Evolutionary conservation across 345 rosid species (phyloP), one percentile per base, ranked within the genome.

Genomic region (Acer campestre): DNA sequence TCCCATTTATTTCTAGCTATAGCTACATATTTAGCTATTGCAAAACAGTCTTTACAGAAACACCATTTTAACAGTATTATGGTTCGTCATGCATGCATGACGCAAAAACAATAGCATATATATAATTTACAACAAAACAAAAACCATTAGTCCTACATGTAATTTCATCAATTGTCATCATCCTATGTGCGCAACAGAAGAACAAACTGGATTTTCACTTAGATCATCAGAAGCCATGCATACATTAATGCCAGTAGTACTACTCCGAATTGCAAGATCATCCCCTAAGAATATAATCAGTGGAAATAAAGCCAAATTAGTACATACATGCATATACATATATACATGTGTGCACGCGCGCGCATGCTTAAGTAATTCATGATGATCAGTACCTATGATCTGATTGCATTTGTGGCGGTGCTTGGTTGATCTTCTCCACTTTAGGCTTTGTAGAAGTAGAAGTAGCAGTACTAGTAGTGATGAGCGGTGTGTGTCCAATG

Each of bases 401-500:
- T 29, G 66, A 38, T 58, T 80, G 77, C 77, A 72, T 73, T 29
- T 38, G 67, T 62, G 69, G 67, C 58, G 69, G 49, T 55, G 62
- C 31, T 23, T 84, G 80, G 59, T 59, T 49, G 49, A 71, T 75
- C 7, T 62, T 75, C 7, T 62, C 44, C 4, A 61, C 38, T 40
- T 79, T 83, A 1, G 67, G 80, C 61, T 62, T 83, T 16, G 44
- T 42, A 18, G 70, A 61, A 35, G 46, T 42, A 42, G 10, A 1
- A 9, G 46, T 42, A 42, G 46, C 10, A 42, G 11, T 42, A 29
- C 31, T 29, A 42, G 46, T 53, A 62, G 3, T 12, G 7, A 62
- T 35, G 10, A 73, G 80, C n/a, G 97, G 93, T 14, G 79, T 35
- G 76, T 93, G 97, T 22, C 97, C 98, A 3, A 78, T 65, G 78